Evolutionary conservation across 257 asterid species (phyloP), one percentile per base, ranked within the genome.

Genomic region (Solanum sejunctum): DNA sequence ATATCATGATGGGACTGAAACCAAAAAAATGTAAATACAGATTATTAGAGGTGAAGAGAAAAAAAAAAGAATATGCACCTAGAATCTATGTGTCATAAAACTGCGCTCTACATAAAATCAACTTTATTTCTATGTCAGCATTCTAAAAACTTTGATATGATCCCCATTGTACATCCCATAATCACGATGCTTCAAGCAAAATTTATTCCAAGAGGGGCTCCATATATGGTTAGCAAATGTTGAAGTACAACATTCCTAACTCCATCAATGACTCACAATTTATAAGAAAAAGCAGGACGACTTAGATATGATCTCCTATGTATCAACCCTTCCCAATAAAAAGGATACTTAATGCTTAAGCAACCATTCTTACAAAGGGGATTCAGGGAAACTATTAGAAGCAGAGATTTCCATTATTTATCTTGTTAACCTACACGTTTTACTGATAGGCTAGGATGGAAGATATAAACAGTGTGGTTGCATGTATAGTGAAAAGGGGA

Each of bases 1-100:
- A 95, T 97, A 71, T 95, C 97, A 89, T 93, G 98, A 89, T 94
- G 97, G 79, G 93, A 90, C 99, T 97, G 91, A 86, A 88, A 64
- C 75, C 82, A 43, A 71, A 78, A 85, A 79, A 61, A 51, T 28
- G 64, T 78, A 78, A 52, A 28, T 78, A 78, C 47, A 2, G 7
- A 52, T 52, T 78, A 78, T 78, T 52, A 52, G 82, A 52, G 23
- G 47, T 45, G 21, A 13, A 17, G 2, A 17, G 64, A 78, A 55
- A 10, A 51, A 10, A 51, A 52, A 26, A 26, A 28, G 2, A 17
- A 28, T 1, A 28, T 52, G 17, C 64, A 28, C 49, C 83, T 2
- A 77, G 47, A 28, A 77, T 15, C 47, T 78, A 3, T 43, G 64
- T 10, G 26, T 78, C 47, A 26, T 52, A 54, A 78, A 78, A 23